Evolutionary conservation across 2,329 filamentous ascomycete species (phyloP).

Genomic region (Colletotrichum tabaci): DNA sequence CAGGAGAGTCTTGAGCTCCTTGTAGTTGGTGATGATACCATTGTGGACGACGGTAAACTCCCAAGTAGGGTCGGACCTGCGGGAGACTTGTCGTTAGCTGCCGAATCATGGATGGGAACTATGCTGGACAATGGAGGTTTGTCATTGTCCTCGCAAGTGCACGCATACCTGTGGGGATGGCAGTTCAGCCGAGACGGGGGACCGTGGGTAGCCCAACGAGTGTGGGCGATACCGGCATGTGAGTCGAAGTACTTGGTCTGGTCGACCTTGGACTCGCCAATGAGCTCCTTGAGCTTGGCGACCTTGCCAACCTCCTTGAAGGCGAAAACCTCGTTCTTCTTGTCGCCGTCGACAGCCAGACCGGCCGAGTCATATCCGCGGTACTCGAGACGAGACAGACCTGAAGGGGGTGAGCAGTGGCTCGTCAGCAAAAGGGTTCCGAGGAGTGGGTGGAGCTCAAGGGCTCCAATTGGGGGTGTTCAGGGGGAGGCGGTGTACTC

Average conservation of each 20-base stretch:
- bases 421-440: conserved; percentile 48
- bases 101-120: conserved; percentile 34
- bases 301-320: conserved; percentile 99
- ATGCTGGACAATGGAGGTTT: conserved; percentile 16
- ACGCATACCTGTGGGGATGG: conserved; percentile 92
- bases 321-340: conserved; percentile 97
- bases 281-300: conserved; percentile 93
- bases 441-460: conserved; percentile 31
- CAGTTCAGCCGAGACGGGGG: conserved; percentile 95
- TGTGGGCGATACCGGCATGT: conserved; percentile 98
- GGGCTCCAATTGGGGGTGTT: conserved; percentile 22
- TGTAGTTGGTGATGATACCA: conserved; percentile 99
- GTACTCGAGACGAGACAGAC: conserved; percentile 96
- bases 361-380: conserved; percentile 98
- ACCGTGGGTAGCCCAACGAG: conserved; percentile 98
- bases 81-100: conserved; percentile 36
- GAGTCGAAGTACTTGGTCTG: conserved; percentile 95
- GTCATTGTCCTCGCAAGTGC: conserved; percentile 18
- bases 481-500: conserved; percentile 56
- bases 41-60: conserved; percentile 99
- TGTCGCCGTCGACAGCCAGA: conserved; percentile 95
- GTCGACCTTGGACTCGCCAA: conserved; percentile 86
- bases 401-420: conserved; percentile 61
- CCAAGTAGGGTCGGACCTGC: conserved; percentile 92
- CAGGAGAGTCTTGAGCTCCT: conserved; percentile 96